Conservation (phyloP, 768 basidiomycete genomes). For the Myochromella boudieri region DNA sequence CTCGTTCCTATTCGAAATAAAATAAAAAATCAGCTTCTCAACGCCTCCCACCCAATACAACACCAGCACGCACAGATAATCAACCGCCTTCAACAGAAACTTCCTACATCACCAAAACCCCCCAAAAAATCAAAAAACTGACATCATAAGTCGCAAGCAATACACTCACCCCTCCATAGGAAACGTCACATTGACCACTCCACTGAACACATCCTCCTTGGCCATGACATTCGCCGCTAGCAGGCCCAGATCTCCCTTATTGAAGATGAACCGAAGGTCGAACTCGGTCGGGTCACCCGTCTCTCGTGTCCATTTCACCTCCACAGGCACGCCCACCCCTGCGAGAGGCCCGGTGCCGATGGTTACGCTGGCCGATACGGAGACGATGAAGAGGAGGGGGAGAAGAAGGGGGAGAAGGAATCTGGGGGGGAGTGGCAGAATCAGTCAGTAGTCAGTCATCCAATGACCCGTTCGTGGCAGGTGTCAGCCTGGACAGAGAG, state of each 20-base stretch:
- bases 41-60: too few species aligned
- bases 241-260: neutral
- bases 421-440: too few species aligned
- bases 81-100: too few species aligned
- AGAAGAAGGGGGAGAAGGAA: too few species aligned
- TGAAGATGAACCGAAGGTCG: slow-evolving; percentile 5
- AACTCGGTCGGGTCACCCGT: slow-evolving; percentile 2
- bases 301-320: slow-evolving; percentile 5
- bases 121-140: too few species aligned
- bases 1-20: slow-evolving; percentile 1
- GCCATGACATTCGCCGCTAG: slow-evolving; percentile 1
- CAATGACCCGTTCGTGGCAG: too few species aligned
- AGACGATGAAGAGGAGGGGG: neutral
- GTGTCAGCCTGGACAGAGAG: too few species aligned
- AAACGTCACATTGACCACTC: slow-evolving; percentile 3
- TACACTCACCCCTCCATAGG: neutral
- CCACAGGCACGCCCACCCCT: neutral
- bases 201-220: neutral
- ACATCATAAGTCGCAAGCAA: too few species aligned
- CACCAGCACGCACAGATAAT: too few species aligned
- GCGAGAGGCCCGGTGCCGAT: neutral
- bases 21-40: too few species aligned
- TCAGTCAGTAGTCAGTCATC: too few species aligned
- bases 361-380: neutral
- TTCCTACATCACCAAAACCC: too few species aligned